Conservation (phyloP, 257 asterid genomes). For the Capsicum rhomboideum region DNA sequence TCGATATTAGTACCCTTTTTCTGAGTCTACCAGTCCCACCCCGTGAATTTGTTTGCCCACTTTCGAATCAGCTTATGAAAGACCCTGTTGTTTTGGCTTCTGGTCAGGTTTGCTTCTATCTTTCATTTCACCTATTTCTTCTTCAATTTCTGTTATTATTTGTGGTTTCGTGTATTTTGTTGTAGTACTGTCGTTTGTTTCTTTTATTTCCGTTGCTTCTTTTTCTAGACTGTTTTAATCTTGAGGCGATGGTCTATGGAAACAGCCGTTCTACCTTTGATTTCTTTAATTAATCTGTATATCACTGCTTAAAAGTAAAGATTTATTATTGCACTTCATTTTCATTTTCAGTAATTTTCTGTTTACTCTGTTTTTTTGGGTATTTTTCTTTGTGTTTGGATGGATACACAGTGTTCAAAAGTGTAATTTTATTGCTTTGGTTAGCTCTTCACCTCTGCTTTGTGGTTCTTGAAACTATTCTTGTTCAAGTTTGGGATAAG, state of each 20-base stretch:
- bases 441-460: not conserved
- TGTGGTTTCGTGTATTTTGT: too few relatives aligned
- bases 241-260: too few relatives aligned
- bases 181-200: too few relatives aligned
- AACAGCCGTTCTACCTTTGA: too few relatives aligned
- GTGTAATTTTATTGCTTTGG: not conserved
- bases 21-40: slow-evolving; percentile 15
- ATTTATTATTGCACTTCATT: not conserved
- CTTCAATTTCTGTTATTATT: not conserved
- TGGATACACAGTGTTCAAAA: not conserved
- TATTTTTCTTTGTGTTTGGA: not conserved
- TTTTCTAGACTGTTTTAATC: too few relatives aligned
- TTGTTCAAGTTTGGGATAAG: not conserved
- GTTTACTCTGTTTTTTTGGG: not conserved
- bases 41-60: slow-evolving; percentile 36
- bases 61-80: slow-evolving; percentile 38
- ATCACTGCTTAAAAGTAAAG: not conserved
- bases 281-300: not conserved
- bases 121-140: not conserved
- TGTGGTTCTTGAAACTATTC: not conserved
- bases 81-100: slow-evolving; percentile 54
- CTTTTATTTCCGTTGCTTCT: too few relatives aligned
- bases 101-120: slow-evolving; percentile 38
- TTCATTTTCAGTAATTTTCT: not conserved
- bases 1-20: too few relatives aligned